Evolutionary conservation across 345 rosid species (phyloP), one percentile per base, ranked within the genome.

Genomic region (Boechera stricta): DNA sequence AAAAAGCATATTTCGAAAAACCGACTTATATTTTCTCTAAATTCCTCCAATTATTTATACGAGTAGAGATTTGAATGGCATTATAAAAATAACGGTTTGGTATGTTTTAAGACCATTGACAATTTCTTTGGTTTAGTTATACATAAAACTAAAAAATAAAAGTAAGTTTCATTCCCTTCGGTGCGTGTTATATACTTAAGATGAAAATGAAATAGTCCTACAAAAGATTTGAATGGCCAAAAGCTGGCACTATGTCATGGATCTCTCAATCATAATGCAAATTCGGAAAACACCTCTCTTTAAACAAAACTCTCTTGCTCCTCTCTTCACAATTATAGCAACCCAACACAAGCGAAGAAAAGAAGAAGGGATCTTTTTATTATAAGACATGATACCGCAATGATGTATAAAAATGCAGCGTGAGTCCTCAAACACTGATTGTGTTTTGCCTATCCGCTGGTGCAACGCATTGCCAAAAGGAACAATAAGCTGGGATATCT

Each of bases 401-500:
- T 13, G 55, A 39, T 35, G 75, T 26, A 31, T 15, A 65, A 56
- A 47, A 35, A 35, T 48, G 60, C 12, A 60, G 55, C 5, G 36
- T 11, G 68, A 24, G 18, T 36, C 75, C 80, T 85, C 76, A 88
- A 61, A 88, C 84, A 13, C 44, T 81, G 12, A 90, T 81, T 59
- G 31, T 45, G 70, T 77, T 82, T 76, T 83, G 88, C 86, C 86
- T 83, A 73, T 93, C 93, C 3, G 83, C 74, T 53, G 98, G 97
- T 63, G 99, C 97, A 39, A 93, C 99, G 33, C 96, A 89, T 59
- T 84, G 94, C 99, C 99, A 93, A 26, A 96, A 77, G 67, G 97
- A 91, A 63, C 84, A 67, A 69, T 84, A 93, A n/a, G 93, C 78
- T 3, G 87, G 81, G 39, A 93, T 87, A 68, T 78, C 77, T 4